Base-by-base conservation (phyloP, 352 stramenopile species). In the Phytophthora cryptogea region DNA sequence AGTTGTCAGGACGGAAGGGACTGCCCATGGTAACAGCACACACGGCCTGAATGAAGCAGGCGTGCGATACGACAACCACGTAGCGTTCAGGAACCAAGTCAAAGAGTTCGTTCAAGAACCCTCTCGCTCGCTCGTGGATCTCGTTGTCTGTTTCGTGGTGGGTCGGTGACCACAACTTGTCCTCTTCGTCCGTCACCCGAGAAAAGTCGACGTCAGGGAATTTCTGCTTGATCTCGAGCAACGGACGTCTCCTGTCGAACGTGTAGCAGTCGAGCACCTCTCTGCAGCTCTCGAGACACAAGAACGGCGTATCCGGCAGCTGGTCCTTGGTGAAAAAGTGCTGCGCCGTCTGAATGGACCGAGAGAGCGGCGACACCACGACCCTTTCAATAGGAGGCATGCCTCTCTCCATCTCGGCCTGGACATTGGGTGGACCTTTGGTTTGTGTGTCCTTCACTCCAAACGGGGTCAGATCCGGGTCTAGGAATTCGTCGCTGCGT, bases 291-390 rank as follows among this genome's bases (percentile, higher is more conserved):
- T 92, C 83, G n/a, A 90, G 74, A 20, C 73, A 72, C 27, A 82
- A 66, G 27, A 88, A 83, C 28, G 73, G 76, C 4, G 54, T 31
- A 0, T 52, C 32, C 0, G 58, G 68, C 33, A 71, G 35, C 14
- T 79, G 70, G 20, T 72, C 62, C 4, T 68, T 49, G 0, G 54
- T 31, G 50, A 89, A 87, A 32, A 92, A 86, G 41, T 74, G 46
- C 56, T 88, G 58, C 5, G 79, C 83, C 2, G 80, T 92, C 64
- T 89, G 75, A 40, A 92, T 89, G 14, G 80, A 70, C n/a, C 83
- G 76, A 7, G 75, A 82, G 26, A 94, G 63, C 26, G 82, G 79
- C 10, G 80, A 94, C 11, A 94, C 80, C 9, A 90, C 60, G 9
- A 94, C 70, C 30, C 78, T 70, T 32, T 89, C 68, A 30, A 94